Evolutionary conservation across 2,329 filamentous ascomycete species (phyloP).

Genomic region (Tolypocladium tropicale): DNA sequence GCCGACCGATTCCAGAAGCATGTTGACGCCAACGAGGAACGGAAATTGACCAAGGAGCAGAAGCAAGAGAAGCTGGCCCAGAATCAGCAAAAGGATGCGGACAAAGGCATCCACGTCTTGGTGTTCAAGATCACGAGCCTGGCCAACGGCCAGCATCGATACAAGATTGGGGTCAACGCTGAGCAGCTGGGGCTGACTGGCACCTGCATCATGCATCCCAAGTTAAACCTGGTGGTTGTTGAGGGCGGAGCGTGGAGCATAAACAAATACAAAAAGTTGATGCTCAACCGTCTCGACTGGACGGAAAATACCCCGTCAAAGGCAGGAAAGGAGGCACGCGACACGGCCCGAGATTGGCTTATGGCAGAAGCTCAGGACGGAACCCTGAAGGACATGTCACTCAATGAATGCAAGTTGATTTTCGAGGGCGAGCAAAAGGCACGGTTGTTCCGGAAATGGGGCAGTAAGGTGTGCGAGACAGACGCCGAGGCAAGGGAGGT

Average conservation of each 20-base stretch:
- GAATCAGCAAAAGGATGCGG: slow-evolving; percentile 81
- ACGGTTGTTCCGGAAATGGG: slow-evolving; percentile 77
- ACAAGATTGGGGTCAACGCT: slow-evolving; percentile 86
- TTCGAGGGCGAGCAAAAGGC: slow-evolving; percentile 86
- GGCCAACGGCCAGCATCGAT: slow-evolving; percentile 87
- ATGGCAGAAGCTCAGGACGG: slow-evolving; percentile 69
- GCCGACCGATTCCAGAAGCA: slow-evolving; percentile 75
- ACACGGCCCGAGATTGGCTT: slow-evolving; percentile 63
- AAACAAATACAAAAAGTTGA: slow-evolving; percentile 79
- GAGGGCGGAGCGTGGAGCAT: slow-evolving; percentile 83
- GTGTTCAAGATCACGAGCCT: slow-evolving; percentile 86
- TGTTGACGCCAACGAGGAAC: slow-evolving; percentile 66
- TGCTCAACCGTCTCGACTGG: slow-evolving; percentile 93
- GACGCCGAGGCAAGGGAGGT: slow-evolving; percentile 80
- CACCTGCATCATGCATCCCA: slow-evolving; percentile 84
- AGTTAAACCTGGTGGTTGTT: slow-evolving; percentile 79
- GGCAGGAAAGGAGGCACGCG: slow-evolving; percentile 48
- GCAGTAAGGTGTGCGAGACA: slow-evolving; percentile 83
- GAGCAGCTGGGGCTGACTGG: slow-evolving; percentile 82
- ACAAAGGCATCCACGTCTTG: slow-evolving; percentile 73
- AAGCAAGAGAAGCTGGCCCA: slow-evolving; percentile 69
- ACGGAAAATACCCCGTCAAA: slow-evolving; percentile 71
- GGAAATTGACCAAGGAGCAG: slow-evolving; percentile 83
- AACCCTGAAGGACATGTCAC: slow-evolving; percentile 67
- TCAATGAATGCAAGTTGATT: slow-evolving; percentile 73